phyloP scores from a whole-genome alignment of 176 grass and related monocot genomes.

The Elymus sibiricus region DNA sequence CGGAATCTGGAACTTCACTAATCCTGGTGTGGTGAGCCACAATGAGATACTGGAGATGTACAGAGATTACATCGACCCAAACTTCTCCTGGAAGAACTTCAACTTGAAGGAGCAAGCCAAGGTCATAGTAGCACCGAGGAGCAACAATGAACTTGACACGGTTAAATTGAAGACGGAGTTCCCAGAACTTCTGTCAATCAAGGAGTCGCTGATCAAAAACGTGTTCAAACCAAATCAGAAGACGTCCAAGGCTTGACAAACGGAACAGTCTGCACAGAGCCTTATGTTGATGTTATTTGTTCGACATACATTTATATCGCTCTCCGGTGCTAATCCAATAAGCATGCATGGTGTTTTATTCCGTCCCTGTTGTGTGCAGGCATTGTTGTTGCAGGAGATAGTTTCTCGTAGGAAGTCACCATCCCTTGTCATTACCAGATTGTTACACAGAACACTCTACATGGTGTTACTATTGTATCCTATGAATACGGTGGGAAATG shows the following conservation, averaged over 20 bases:
- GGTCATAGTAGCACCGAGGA: slow-evolving; percentile 80
- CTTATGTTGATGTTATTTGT: slow-evolving; percentile 36
- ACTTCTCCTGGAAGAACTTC: slow-evolving; percentile 82
- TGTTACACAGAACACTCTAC: slow-evolving; percentile 3
- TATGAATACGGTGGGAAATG: slow-evolving; percentile 2
- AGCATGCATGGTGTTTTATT: slow-evolving; percentile 9
- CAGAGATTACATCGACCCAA: slow-evolving; percentile 70
- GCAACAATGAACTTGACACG: slow-evolving; percentile 81
- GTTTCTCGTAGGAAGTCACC: slow-evolving; percentile 26
- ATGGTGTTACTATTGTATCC: slow-evolving; percentile 18
- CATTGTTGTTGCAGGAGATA: slow-evolving; percentile 29
- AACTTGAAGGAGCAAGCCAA: slow-evolving; percentile 80
- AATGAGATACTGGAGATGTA: slow-evolving; percentile 90
- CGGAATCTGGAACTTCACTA: slow-evolving; percentile 93
- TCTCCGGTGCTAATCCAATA: slow-evolving; percentile 21
- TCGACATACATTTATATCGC: slow-evolving; percentile 34
- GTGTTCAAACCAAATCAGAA: slow-evolving; percentile 75
- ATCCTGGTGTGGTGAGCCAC: slow-evolving; percentile 85
- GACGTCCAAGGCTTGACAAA: slow-evolving; percentile 47
- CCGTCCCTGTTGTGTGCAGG: background rate
- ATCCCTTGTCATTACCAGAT: slow-evolving; percentile 1
- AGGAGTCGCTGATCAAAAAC: slow-evolving; percentile 66
- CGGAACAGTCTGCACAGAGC: slow-evolving; percentile 6
- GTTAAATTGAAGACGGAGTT: slow-evolving; percentile 65
- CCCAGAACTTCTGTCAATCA: slow-evolving; percentile 70